These are phyloP conservation scores for Lolium rigidum DNA, from an alignment of 176 grass and related monocot genomes.

Conservation along the genomic window DNA sequence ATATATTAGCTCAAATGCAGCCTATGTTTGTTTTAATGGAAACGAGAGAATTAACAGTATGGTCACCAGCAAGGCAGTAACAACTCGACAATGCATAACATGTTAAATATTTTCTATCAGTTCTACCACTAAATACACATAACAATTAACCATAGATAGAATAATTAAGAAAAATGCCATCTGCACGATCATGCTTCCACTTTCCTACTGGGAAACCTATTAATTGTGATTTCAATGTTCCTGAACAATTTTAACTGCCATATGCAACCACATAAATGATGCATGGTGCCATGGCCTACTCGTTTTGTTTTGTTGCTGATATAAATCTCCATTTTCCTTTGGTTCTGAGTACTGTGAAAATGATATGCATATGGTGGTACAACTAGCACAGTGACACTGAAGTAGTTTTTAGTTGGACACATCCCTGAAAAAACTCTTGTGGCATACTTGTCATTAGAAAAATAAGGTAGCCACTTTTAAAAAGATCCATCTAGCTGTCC, in stretches of 20 bases:
- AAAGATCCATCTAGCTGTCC: conserved; percentile 32
- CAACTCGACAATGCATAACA: neutral
- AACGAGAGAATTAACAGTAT: conserved; percentile 17
- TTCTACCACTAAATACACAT: neutral
- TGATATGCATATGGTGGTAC: neutral
- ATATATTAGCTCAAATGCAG: conserved; percentile 18
- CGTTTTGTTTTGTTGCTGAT: neutral
- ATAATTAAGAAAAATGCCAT: neutral
- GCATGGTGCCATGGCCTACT: neutral
- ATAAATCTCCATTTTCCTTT: neutral
- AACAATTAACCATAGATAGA: neutral
- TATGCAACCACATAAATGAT: conserved; percentile 40
- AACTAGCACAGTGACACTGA: neutral
- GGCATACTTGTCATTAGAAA: neutral
- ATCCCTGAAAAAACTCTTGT: neutral
- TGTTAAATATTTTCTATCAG: neutral
- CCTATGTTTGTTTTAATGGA: neutral
- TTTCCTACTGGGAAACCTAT: conserved; percentile 24
- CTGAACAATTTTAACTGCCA: neutral
- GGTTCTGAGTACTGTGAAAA: conserved; percentile 23
- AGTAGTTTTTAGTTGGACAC: conserved; percentile 22
- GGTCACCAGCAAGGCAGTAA: neutral
- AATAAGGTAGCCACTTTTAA: neutral
- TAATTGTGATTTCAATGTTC: conserved; percentile 22
- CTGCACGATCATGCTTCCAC: neutral